Conservation (phyloP, 2,329 filamentous ascomycete genomes). For the Trichoderma atroviride region DNA sequence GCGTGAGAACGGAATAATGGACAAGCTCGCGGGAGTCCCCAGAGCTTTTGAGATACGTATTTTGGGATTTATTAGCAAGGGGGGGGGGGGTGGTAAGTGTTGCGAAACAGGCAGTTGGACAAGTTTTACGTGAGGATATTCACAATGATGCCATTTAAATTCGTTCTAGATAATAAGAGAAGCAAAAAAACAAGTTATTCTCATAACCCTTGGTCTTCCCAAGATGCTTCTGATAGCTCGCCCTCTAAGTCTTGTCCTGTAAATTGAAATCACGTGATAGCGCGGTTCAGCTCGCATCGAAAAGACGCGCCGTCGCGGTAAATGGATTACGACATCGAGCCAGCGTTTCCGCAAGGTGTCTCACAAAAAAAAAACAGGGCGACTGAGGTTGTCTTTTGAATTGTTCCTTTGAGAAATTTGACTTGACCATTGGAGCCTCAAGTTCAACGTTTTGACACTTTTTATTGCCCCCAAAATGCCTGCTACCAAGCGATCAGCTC, state of each 20-base stretch:
- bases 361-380: neutral
- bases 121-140: neutral
- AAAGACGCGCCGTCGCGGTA: slow-evolving; percentile 34
- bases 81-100: no score
- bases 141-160: neutral
- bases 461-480: slow-evolving; percentile 39
- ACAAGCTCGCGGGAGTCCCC: neutral
- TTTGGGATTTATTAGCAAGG: neutral
- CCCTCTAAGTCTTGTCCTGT: neutral
- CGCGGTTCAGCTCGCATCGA: slow-evolving; percentile 28
- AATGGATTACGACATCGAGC: slow-evolving; percentile 32
- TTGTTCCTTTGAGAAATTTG: neutral
- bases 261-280: slow-evolving; percentile 33
- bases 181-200: neutral
- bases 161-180: neutral
- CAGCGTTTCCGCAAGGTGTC: neutral
- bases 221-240: neutral
- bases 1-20: neutral
- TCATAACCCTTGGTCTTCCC: neutral
- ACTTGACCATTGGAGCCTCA: neutral
- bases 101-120: neutral
- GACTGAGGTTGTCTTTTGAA: neutral
- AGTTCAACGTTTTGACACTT: neutral
- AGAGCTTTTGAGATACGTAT: neutral
- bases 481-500: slow-evolving; percentile 43